Evolutionary conservation across 106 monocot species (phyloP), one percentile per base, ranked within the genome.

Genomic region (Alisma plantagoaquatica): DNA sequence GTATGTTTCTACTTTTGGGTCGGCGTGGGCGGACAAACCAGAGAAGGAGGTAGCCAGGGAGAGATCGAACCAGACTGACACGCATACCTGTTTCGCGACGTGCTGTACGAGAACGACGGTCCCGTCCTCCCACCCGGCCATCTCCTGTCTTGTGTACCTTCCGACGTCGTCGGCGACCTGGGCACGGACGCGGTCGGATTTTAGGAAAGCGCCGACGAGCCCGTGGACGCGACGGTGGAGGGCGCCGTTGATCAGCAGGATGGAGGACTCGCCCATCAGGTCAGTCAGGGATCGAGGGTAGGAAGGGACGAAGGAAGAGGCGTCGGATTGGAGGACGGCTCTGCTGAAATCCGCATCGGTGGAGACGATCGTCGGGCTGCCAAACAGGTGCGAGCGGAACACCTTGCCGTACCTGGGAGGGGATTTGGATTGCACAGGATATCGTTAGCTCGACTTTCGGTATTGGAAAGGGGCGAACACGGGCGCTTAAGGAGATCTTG

Each of bases 341-440:
- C 84, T 45, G 64, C 66, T 98, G 26, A 98, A 78, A 43, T 98
- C 98, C 0, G 89, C 82, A 35, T 90, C 90, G 7, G 82, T 82
- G 17, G 98, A 90, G 27, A 98, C 90, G 26, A 86, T 72, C 1
- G 90, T 79, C 17, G 84, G 71, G 33, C 74, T 72, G 0, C 98
- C 98, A 33, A 98, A 90, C 23, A 98, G 27, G 63, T 98, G 98
- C 10, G 98, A 90, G 61, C 65, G 78, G 72, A 98, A 98, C 35
- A 98, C 98, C 52, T 74, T 82, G 3, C 98, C 98, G 33, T 88
- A 72, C 78, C 87, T 88, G 12, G 4, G 49, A 12, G 26, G 1
- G 6, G 30, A 8, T 22, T 17, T 23, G 9, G 23, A 9, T 0
- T 27, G 54, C 12, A 11, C 19, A 26, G 27, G 23, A 51, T 12